Conservation (phyloP, 352 stramenopile species). For the Thraustochytrium sp. region DNA sequence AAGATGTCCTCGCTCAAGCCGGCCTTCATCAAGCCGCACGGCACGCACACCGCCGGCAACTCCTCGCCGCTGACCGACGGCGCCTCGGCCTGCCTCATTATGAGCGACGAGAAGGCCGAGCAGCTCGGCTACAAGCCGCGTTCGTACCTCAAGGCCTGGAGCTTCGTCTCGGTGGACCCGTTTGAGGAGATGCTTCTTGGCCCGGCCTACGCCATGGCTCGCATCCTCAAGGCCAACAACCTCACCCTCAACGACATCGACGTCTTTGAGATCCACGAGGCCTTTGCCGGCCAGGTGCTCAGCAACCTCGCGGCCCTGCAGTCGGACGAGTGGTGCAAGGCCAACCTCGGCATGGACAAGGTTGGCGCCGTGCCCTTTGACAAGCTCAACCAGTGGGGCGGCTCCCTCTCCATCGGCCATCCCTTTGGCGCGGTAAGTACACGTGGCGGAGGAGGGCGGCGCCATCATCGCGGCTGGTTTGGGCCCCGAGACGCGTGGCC, state of each 20-base stretch:
- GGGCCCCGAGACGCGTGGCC: too few relatives aligned
- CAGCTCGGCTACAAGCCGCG: conserved; percentile 86
- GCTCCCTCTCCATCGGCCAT: conserved; percentile 90
- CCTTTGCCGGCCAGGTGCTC: conserved; percentile 95
- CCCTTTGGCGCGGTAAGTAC: conserved; percentile 82
- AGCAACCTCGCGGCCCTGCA: conserved; percentile 91
- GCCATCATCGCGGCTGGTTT: too few relatives aligned
- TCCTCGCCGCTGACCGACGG: conserved; percentile 95
- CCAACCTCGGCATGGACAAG: conserved; percentile 80
- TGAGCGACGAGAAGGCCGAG: conserved; percentile 87
- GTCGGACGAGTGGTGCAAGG: conserved; percentile 86
- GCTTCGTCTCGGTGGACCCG: conserved; percentile 93
- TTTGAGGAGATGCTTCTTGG: conserved; percentile 88
- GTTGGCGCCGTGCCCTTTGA: conserved; percentile 82
- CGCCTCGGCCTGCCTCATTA: conserved; percentile 87
- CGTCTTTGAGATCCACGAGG: conserved; percentile 98
- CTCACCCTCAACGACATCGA: conserved; percentile 88
- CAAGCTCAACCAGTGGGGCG: conserved; percentile 96
- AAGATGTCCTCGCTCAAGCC: conserved; percentile 91
- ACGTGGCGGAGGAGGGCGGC: too few relatives aligned
- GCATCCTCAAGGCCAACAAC: conserved; percentile 71
- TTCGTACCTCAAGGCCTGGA: conserved; percentile 87
- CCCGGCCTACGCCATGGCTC: conserved; percentile 86
- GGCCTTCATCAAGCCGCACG: conserved; percentile 95
- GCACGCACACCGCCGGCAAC: conserved; percentile 95